Evolutionary conservation across 2,329 filamentous ascomycete species (phyloP).

Genomic region (Pseudogymnoascus sp.): DNA sequence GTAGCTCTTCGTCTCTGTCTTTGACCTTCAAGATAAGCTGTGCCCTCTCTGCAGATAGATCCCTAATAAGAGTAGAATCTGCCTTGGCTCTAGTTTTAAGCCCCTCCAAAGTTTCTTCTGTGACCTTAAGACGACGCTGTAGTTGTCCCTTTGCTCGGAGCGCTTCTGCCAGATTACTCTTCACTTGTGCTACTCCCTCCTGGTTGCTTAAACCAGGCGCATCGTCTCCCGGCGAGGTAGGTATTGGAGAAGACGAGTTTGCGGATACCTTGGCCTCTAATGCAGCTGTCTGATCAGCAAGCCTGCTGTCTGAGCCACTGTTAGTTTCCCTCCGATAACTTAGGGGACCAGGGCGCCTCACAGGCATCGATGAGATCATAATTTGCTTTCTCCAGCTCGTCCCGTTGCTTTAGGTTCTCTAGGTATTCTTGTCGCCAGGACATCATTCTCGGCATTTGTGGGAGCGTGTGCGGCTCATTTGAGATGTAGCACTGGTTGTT

Average conservation of each 20-base stretch:
- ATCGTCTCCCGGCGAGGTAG: conserved; percentile 23
- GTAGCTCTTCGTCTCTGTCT: conserved; percentile 79
- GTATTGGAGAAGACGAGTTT: conserved; percentile 24
- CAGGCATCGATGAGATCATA: conserved; percentile 70
- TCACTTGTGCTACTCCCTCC: conserved; percentile 42
- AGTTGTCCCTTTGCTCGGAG: conserved; percentile 66
- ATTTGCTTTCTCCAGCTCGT: conserved; percentile 59
- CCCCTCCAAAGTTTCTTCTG: conserved; percentile 56
- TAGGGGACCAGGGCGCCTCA: conserved; percentile 36
- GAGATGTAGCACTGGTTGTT: neutral
- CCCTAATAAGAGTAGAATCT: conserved; percentile 55
- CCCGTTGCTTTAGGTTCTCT: conserved; percentile 62
- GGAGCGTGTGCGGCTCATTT: neutral
- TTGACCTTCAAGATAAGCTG: conserved; percentile 59
- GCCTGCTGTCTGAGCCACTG: conserved; percentile 48
- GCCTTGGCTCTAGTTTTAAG: conserved; percentile 52
- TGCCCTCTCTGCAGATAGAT: conserved; percentile 56
- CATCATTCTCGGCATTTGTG: conserved; percentile 20
- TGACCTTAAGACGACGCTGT: conserved; percentile 53
- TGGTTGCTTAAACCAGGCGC: conserved; percentile 22
- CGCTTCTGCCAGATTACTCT: conserved; percentile 67
- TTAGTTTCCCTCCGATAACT: conserved; percentile 13
- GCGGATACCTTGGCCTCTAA: conserved; percentile 52
- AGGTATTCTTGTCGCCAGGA: conserved; percentile 76
- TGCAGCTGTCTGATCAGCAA: conserved; percentile 59